Conservation (phyloP, 257 asterid species). For the Avicennia marina region DNA sequence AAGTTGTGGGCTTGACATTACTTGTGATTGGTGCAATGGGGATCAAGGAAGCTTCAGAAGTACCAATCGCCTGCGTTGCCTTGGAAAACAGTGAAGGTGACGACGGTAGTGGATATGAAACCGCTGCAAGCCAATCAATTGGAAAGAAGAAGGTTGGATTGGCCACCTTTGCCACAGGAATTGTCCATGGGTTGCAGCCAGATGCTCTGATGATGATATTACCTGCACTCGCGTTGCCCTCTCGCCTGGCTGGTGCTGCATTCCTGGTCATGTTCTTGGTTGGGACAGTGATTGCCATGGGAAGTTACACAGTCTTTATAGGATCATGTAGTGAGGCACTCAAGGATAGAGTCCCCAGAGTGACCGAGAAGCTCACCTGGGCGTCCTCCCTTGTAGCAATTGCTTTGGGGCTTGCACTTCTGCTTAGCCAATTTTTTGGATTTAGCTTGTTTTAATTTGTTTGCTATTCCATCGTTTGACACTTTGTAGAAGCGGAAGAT, state of each 20-base stretch:
- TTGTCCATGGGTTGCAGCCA: conserved; percentile 93
- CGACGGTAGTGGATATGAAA: conserved; percentile 48
- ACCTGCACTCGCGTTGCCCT: conserved; percentile 96
- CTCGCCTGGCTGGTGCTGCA: conserved; percentile 93
- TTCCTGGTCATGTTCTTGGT: conserved; percentile 79
- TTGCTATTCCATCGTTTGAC: neutral
- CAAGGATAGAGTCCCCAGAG: conserved; percentile 80
- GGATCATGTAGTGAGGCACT: conserved; percentile 90
- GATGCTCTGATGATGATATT: conserved; percentile 87
- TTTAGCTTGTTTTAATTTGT: conserved; percentile 58
- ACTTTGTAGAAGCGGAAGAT: neutral
- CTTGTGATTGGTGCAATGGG: conserved; percentile 93
- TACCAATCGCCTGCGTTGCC: conserved; percentile 53
- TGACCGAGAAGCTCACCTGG: conserved; percentile 97
- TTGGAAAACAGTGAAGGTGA: conserved; percentile 64
- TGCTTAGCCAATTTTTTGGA: conserved; percentile 80
- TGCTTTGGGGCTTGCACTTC: conserved; percentile 67
- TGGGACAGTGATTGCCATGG: conserved; percentile 96
- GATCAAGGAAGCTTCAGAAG: conserved; percentile 82
- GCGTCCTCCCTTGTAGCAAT: conserved; percentile 86
- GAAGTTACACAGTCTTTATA: conserved; percentile 83
- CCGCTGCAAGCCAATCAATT: conserved; percentile 30
- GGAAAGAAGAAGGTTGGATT: conserved; percentile 86
- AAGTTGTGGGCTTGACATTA: conserved; percentile 84
- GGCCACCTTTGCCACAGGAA: conserved; percentile 95